Base-by-base conservation (phyloP, 495 filamentous ascomycete genomes). In the Hyaloscypha finlandica region DNA sequence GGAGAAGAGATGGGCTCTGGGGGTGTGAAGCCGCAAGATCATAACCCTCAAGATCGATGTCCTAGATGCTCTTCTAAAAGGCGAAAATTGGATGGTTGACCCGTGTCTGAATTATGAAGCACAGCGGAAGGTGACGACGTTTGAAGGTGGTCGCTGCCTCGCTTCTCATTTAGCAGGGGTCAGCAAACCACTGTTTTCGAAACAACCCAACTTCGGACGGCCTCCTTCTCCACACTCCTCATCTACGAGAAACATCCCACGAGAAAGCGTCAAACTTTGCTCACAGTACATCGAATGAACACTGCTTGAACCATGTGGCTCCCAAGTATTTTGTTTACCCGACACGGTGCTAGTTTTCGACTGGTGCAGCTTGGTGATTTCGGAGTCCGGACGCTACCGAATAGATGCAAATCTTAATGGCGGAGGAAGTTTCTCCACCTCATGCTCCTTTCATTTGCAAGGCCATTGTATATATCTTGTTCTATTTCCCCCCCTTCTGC, bases 231-330 rank as follows among this genome's bases (percentile, higher is more conserved):
- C 25, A 53, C 30, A 42, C 45, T 6, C 8, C 22, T 63, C 6
- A 31, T 32, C n/a, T 33, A 48, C 16, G 60, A 63, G 45, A 63
- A 63, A 63, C 60, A 63, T 53, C 39, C 29, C 25, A 14, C 5
- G 11, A 63, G 25, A 53, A 53, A 8, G n/a, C n/a, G 51, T 19
- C 42, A 33, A 29, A 25, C 31, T 63, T 8, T 11, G 9, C 30
- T 33, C 25, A 35, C 9, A 33, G 3, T 29, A 6, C 31, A 48
- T 20, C 39, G 45, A 63, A 63, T 53, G 16, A 31, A 32, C 9
- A 32, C 29, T 5, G 22, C 29, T 22, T 31, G 11, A 16, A 19
- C 11, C 42, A 48, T 37, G 35, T 37, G 3, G 12, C 16, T 19
- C 42, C 42, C 42, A 48, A 19, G 11, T 12, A 48, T 48, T 48